These are phyloP conservation scores for Caryopteris hybrid DNA, from an alignment of 305 asterid genomes.

Conservation along the genomic window DNA sequence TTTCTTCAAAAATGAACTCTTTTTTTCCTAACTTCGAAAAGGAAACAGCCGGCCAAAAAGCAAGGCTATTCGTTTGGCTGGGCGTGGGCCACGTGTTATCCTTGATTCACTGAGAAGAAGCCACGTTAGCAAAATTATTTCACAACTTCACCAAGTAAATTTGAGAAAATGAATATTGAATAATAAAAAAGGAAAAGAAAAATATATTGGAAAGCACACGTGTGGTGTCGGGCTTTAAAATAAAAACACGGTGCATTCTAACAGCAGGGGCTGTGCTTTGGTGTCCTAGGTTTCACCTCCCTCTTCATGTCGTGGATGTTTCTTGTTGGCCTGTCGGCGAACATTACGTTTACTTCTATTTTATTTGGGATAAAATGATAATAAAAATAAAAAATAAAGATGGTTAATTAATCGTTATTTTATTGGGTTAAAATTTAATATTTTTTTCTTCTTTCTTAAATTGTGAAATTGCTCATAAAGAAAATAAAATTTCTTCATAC, in stretches of 20 bases:
- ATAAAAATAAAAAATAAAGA: no score
- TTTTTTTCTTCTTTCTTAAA: no score
- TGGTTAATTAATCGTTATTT: no score
- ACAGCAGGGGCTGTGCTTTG: neutral
- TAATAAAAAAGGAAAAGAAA: neutral
- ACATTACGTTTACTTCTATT: no score
- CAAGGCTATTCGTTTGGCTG: neutral
- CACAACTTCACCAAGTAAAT: neutral
- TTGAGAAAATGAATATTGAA: neutral
- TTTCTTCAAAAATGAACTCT: neutral
- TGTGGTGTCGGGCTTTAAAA: slow-evolving; percentile 22
- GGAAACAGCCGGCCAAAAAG: slow-evolving; percentile 15
- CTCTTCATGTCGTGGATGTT: slow-evolving; percentile 2
- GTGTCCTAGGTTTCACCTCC: slow-evolving; percentile 18
- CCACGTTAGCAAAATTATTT: slow-evolving; percentile 13
- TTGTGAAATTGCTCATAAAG: no score
- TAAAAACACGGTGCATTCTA: neutral
- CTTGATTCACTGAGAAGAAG: neutral
- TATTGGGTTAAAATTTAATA: no score
- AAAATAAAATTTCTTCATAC: no score
- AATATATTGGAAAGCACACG: slow-evolving; percentile 15
- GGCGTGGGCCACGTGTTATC: slow-evolving; percentile 6
- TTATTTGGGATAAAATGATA: no score
- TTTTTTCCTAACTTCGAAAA: neutral
- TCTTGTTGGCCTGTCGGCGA: slow-evolving; percentile 21